Percentiles rank a stretch among this genome's conserved stretches.
These are phyloP conservation scores for Penicillium cataractarum DNA, from an alignment of 495 filamentous ascomycete species.

Conservation along the genomic window DNA sequence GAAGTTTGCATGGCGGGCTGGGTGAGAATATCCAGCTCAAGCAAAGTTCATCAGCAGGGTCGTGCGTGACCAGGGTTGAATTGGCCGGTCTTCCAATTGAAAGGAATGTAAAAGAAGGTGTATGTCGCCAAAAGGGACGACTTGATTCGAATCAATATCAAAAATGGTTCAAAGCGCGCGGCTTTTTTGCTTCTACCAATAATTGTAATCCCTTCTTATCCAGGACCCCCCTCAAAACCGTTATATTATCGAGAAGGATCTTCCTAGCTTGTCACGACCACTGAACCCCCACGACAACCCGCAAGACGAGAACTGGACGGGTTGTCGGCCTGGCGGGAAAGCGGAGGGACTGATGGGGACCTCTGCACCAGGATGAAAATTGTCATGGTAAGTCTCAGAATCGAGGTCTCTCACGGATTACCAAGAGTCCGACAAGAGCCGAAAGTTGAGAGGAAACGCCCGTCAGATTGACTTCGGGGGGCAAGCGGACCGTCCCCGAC, in stretches of 20 bases:
- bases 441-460: constrained; percentile 8
- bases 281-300: not conserved
- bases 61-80: constrained; percentile 27
- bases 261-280: not conserved
- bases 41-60: constrained; percentile 21
- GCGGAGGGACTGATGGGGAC: not conserved
- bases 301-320: not conserved
- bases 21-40: constrained; percentile 10
- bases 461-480: constrained; percentile 22
- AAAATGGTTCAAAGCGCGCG: constrained; percentile 6
- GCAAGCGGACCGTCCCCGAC: constrained; percentile 10
- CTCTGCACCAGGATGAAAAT: not conserved
- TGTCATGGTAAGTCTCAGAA: constrained; percentile 4
- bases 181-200: constrained; percentile 9
- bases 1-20: constrained; percentile 10
- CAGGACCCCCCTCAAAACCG: not conserved
- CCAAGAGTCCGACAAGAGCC: constrained; percentile 12
- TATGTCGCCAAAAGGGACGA: constrained; percentile 2
- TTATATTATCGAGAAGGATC: constrained; percentile 8
- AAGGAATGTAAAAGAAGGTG: constrained; percentile 13
- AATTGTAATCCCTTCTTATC: not conserved
- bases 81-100: constrained; percentile 21
- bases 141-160: constrained; percentile 2
- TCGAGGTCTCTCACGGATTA: constrained; percentile 5
- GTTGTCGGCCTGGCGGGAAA: not conserved